phyloP scores from a whole-genome alignment of 495 filamentous ascomycete genomes.

The Xylaria telfairii region DNA sequence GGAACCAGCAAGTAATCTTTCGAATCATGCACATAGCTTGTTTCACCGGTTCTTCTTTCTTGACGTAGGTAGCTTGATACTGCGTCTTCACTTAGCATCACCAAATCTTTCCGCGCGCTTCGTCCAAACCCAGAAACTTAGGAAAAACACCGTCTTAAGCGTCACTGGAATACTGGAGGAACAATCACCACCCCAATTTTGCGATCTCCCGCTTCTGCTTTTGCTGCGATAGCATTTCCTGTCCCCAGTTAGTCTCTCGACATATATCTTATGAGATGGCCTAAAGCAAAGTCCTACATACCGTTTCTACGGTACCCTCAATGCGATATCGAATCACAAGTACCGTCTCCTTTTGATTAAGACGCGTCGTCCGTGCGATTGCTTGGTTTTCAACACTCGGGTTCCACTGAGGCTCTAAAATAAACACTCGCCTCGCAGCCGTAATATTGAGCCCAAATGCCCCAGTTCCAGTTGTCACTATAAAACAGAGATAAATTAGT shows the following conservation, averaged over 20 bases:
- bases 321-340: constrained; percentile 49
- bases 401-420: constrained; percentile 60
- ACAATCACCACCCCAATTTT: constrained; percentile 22
- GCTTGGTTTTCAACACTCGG: constrained; percentile 58
- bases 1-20: not conserved
- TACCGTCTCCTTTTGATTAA: constrained; percentile 51
- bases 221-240: constrained; percentile 38
- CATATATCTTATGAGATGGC: not conserved
- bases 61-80: not conserved
- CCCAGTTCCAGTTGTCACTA: constrained; percentile 61
- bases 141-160: not conserved
- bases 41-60: not conserved
- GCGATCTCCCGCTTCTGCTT: constrained; percentile 31
- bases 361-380: constrained; percentile 47
- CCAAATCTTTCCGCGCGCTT: not conserved
- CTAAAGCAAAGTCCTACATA: constrained; percentile 24
- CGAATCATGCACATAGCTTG: not conserved
- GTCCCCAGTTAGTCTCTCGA: constrained; percentile 1
- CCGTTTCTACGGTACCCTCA: constrained; percentile 52
- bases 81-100: not conserved
- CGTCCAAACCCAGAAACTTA: not conserved
- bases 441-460: constrained; percentile 57
- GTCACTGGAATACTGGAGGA: not conserved
- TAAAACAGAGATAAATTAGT: not conserved
- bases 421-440: constrained; percentile 50